A percentile compares a stretch with the other conserved stretches of the same genome.
Evolutionary conservation across 2,329 filamentous ascomycete genomes (phyloP).

Genomic region (Xylaria sp.): DNA sequence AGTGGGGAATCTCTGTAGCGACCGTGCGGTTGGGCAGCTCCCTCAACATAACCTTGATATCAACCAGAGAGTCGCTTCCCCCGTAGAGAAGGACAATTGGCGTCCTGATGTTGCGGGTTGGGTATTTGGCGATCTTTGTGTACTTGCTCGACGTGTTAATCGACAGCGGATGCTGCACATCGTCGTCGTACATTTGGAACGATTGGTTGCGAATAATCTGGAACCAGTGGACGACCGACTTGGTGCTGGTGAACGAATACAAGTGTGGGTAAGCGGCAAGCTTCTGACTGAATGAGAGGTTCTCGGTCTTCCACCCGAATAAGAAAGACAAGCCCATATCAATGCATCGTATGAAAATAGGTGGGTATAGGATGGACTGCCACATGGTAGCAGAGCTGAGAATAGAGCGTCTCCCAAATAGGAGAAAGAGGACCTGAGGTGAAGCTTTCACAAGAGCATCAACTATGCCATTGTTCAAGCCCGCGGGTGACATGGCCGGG

Average conservation of each 20-base stretch:
- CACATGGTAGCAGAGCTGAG: slow-evolving; percentile 94
- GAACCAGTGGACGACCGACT: slow-evolving; percentile 98
- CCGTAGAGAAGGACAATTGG: slow-evolving; percentile 93
- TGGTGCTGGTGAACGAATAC: slow-evolving; percentile 95
- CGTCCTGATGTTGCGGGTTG: slow-evolving; percentile 95
- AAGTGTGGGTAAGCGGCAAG: slow-evolving; percentile 93
- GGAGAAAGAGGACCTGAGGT: slow-evolving; percentile 86
- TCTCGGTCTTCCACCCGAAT: slow-evolving; percentile 85
- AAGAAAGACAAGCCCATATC: slow-evolving; percentile 80
- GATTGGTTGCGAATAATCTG: slow-evolving; percentile 96
- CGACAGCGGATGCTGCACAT: slow-evolving; percentile 76
- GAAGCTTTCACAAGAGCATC: slow-evolving; percentile 93
- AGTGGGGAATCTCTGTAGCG: slow-evolving; percentile 85
- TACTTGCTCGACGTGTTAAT: slow-evolving; percentile 76
- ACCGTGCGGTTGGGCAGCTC: slow-evolving; percentile 85
- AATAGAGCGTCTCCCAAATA: slow-evolving; percentile 90
- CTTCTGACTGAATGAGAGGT: slow-evolving; percentile 86
- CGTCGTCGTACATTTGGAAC: slow-evolving; percentile 99
- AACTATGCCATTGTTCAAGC: slow-evolving; percentile 85
- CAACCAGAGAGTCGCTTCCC: slow-evolving; percentile 89
- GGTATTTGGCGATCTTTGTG: slow-evolving; percentile 95
- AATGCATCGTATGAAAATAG: slow-evolving; percentile 86
- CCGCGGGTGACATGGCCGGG: slow-evolving; percentile 93
- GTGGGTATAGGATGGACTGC: slow-evolving; percentile 94
- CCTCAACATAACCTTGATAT: slow-evolving; percentile 89